Evolutionary conservation across 1,284 basidiomycete species (phyloP).

Genomic region (Apiotrichum gamsii): DNA sequence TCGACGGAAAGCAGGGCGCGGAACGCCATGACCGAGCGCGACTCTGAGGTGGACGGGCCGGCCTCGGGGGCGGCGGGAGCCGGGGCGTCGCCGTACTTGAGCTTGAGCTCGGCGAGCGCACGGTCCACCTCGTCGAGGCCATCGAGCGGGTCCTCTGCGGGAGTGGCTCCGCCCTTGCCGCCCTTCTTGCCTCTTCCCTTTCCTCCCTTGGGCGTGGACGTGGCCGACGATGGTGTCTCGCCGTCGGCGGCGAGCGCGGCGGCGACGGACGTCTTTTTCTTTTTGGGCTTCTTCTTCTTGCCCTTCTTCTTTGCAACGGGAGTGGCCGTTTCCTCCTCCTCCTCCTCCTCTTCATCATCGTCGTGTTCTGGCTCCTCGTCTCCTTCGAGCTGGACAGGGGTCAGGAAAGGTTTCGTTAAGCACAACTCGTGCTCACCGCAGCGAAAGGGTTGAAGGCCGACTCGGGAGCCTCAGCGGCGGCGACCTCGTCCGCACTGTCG

Average conservation of each 20-base stretch:
- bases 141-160: slow-evolving; percentile 40
- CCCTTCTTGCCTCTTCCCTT: slow-evolving; percentile 42
- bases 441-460: slow-evolving; percentile 51
- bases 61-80: slow-evolving; percentile 2
- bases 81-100: slow-evolving; percentile 51
- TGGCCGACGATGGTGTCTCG: slow-evolving; percentile 9
- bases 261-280: slow-evolving; percentile 32
- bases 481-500: slow-evolving; percentile 18
- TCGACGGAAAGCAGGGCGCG: slow-evolving; percentile 66
- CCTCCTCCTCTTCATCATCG: slow-evolving; percentile 25
- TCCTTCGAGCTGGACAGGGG: slow-evolving; percentile 5
- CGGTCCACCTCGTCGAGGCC: slow-evolving; percentile 72
- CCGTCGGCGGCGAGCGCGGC: slow-evolving; percentile 7
- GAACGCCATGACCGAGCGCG: slow-evolving; percentile 20
- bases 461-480: slow-evolving; percentile 23
- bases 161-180: not conserved
- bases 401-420: not conserved
- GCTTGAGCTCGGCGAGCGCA: slow-evolving; percentile 70
- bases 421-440: slow-evolving; percentile 50
- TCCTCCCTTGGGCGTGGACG: slow-evolving; percentile 51
- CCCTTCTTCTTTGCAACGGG: slow-evolving; percentile 33
- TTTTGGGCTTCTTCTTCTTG: slow-evolving; percentile 47
- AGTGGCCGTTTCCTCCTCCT: slow-evolving; percentile 21
- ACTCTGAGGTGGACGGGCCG: slow-evolving; percentile 5
- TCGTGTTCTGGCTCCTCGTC: slow-evolving; percentile 24